Percentiles rank a stretch among this genome's conserved stretches.
Evolutionary conservation across 176 grass and related monocot genomes (phyloP).

Genomic region (Eragrostis curvula): DNA sequence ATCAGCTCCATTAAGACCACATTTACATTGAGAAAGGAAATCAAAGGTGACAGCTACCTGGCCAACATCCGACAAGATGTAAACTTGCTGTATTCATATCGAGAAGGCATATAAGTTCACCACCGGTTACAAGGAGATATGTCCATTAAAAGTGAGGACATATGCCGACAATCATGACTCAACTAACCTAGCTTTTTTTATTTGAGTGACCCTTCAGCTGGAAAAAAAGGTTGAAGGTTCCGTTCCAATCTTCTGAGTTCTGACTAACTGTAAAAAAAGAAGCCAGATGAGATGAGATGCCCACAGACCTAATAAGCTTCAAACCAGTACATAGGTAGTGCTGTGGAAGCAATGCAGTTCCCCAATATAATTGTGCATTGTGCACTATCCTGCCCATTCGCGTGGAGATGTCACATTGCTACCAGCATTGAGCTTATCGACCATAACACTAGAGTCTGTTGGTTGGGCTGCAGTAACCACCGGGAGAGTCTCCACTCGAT

Average conservation of each 20-base stretch:
- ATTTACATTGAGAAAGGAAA: background rate
- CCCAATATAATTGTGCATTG: background rate
- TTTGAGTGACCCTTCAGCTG: slow-evolving; percentile 63
- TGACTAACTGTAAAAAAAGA: slow-evolving; percentile 37
- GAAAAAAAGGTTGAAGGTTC: slow-evolving; percentile 44
- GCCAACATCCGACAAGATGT: slow-evolving; percentile 23
- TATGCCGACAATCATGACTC: slow-evolving; percentile 48
- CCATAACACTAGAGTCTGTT: slow-evolving; percentile 58
- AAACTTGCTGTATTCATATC: slow-evolving; percentile 56
- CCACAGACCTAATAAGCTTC: slow-evolving; percentile 28
- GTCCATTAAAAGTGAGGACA: slow-evolving; percentile 64
- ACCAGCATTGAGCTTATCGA: slow-evolving; percentile 75
- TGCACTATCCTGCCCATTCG: slow-evolving; percentile 58
- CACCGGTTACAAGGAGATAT: slow-evolving; percentile 48
- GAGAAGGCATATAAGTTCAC: slow-evolving; percentile 37
- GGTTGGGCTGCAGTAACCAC: slow-evolving; percentile 57
- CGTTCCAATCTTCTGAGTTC: slow-evolving; percentile 48
- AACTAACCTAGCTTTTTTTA: slow-evolving; percentile 55
- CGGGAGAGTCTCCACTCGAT: slow-evolving; percentile 48
- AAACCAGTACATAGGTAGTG: background rate
- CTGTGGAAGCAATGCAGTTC: slow-evolving; percentile 5
- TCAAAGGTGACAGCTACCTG: background rate
- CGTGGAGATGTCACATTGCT: slow-evolving; percentile 61
- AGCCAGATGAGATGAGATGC: slow-evolving; percentile 53
- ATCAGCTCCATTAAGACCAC: background rate